Conservation (phyloP, 768 basidiomycete genomes). For the Steccherinum ochraceum region DNA sequence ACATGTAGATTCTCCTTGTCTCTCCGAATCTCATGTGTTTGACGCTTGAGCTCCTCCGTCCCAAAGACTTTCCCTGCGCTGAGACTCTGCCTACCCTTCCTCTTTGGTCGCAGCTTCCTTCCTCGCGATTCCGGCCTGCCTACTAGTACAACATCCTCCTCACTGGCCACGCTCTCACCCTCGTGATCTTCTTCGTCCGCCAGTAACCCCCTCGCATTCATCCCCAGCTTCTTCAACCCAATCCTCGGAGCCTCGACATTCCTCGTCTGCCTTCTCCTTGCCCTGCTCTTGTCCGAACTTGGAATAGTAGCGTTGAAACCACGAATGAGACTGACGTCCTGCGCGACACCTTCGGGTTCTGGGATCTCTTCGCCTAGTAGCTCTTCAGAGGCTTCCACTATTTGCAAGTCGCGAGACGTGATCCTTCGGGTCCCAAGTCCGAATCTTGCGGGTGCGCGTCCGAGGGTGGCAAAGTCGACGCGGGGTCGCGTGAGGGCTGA, state of each 20-base stretch:
- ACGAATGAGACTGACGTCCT: constrained; percentile 73
- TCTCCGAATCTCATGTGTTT: constrained; percentile 77
- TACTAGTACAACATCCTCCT: constrained; percentile 70
- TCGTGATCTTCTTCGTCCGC: constrained; percentile 42
- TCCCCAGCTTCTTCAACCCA: constrained; percentile 75
- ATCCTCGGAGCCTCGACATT: constrained; percentile 70
- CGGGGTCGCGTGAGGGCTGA: constrained; percentile 33
- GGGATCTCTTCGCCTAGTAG: constrained; percentile 67
- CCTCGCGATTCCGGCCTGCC: constrained; percentile 29
- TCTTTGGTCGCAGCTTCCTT: constrained; percentile 34
- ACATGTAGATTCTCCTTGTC: constrained; percentile 95
- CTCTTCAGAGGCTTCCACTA: constrained; percentile 77
- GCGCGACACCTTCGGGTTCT: constrained; percentile 63
- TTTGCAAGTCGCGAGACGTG: constrained; percentile 79
- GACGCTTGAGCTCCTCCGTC: constrained; percentile 77
- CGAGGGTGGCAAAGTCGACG: constrained; percentile 72
- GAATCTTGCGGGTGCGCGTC: constrained; percentile 69
- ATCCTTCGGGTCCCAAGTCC: constrained; percentile 59
- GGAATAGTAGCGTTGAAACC: constrained; percentile 97
- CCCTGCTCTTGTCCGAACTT: constrained; percentile 73
- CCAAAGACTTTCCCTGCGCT: constrained; percentile 67
- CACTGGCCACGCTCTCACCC: constrained; percentile 59
- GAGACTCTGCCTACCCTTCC: constrained; percentile 58
- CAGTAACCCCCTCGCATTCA: constrained; percentile 71
- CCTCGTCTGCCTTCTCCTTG: constrained; percentile 71